Base-by-base conservation (phyloP, 1,284 basidiomycete species). In the Abortiporus biennis region DNA sequence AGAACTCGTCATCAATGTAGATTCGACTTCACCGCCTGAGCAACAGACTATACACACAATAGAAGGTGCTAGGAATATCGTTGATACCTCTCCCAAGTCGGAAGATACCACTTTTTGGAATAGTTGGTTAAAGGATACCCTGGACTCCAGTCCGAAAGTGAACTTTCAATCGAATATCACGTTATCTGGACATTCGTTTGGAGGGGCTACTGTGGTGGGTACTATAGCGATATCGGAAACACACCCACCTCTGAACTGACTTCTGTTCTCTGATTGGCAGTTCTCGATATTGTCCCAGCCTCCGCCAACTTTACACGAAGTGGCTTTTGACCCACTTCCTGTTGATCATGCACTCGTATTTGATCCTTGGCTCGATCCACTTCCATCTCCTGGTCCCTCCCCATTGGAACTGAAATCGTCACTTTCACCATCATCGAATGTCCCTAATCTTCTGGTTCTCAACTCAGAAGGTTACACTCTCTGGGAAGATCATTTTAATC, bases 291-390 rank as follows among this genome's bases (percentile, higher is more conserved):
- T 83, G 11, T 77, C 77, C 9, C 53, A 64, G 11, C 67, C 74
- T 3, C 66, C 72, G 3, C 59, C 61, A 3, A 43, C 58, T 3
- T 61, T 54, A 6, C 39, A 41, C 6, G 39, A 17, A 20, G 27
- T 31, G 2, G 24, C 58, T 3, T 65, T 71, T 47, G 36, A 54
- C 5, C 54, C 57, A 1, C 66, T 88, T 38, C 78, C 78, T 0
- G 58, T 81, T 31, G 64, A 66, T 6, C 72, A 74, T 41, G 74
- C 69, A 2, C 55, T 89, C 12, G 65, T 79, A 16, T 68, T 87
- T 6, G 87, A 90, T 58, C 87, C 86, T 27, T 90, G 87, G 87
- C 59, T 88, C 13, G 85, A 89, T 43, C 84, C 87, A 13, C 54
- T 87, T 15, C 71, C 79, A 1, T 59, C 67, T 15, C 79, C 80